Evolutionary conservation across 2,329 filamentous ascomycete genomes (phyloP).

Genomic region (Hypocreales sp.): DNA sequence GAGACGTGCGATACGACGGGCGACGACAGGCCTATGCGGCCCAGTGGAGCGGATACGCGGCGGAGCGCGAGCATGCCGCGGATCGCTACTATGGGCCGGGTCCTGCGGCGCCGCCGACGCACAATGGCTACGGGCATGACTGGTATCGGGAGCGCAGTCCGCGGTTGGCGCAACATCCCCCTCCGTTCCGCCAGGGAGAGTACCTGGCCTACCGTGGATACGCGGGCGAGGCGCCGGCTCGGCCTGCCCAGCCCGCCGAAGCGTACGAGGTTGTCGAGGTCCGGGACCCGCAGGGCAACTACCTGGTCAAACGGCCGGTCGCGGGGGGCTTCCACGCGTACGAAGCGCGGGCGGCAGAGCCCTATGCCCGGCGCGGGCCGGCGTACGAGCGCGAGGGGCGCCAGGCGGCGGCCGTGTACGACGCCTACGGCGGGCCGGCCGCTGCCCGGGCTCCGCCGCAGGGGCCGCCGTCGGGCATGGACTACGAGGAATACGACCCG

Average conservation of each 20-base stretch:
- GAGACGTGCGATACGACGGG: no score
- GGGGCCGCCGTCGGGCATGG: background rate
- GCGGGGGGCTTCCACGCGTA: conserved; percentile 13
- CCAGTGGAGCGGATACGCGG: no score
- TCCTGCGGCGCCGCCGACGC: background rate
- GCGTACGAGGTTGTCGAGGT: conserved; percentile 30
- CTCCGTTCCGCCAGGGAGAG: background rate
- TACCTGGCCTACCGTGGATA: conserved; percentile 4
- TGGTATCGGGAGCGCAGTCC: background rate
- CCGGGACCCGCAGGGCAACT: conserved; percentile 26
- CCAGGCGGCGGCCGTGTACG: background rate
- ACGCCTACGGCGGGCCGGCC: no score
- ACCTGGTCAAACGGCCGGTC: conserved; percentile 27
- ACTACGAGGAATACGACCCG: conserved; percentile 28
- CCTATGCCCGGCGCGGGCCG: conserved; percentile 4
- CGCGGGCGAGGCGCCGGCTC: conserved; percentile 1
- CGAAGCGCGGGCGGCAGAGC: conserved; percentile 6
- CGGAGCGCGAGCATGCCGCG: no score
- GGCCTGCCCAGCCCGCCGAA: conserved; percentile 8
- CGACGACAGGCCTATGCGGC: no score
- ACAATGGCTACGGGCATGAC: background rate
- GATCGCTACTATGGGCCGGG: background rate
- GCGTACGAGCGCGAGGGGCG: conserved; percentile 1
- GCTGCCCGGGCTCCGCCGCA: no score
- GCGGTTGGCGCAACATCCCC: background rate